phyloP scores from a whole-genome alignment of 768 basidiomycete genomes.

The Tricholoma bakamatsutake region DNA sequence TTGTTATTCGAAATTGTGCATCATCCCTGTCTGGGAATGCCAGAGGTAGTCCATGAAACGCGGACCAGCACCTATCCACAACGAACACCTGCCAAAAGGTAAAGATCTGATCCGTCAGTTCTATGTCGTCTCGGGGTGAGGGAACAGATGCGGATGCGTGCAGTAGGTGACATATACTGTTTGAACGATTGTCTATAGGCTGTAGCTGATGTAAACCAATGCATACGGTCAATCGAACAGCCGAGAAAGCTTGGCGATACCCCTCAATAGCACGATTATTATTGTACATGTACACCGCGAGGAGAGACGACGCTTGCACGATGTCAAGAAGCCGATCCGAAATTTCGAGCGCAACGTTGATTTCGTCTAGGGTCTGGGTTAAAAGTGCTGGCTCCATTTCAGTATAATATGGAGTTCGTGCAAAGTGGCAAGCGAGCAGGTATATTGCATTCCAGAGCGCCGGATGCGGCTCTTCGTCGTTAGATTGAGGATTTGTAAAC shows the following conservation, averaged over 20 bases:
- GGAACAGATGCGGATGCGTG: conserved; percentile 22
- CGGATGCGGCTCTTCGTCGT: conserved; percentile 39
- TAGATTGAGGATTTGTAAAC: conserved; percentile 27
- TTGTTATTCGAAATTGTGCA: conserved; percentile 43
- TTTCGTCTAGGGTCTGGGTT: conserved; percentile 41
- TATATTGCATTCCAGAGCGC: conserved; percentile 58
- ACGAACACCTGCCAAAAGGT: conserved; percentile 61
- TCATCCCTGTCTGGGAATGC: conserved; percentile 47
- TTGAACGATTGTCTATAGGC: conserved; percentile 14
- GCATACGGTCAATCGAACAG: conserved; percentile 55
- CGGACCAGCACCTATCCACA: conserved; percentile 57
- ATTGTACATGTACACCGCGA: conserved; percentile 56
- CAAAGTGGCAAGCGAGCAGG: conserved; percentile 53
- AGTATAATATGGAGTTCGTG: conserved; percentile 33
- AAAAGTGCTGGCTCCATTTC: conserved; percentile 45
- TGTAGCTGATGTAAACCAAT: conserved; percentile 54
- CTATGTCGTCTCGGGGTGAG: conserved; percentile 32
- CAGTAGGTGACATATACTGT: conserved; percentile 7
- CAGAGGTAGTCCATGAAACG: conserved; percentile 46
- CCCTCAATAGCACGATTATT: conserved; percentile 53
- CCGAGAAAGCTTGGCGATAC: conserved; percentile 54
- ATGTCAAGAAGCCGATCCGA: conserved; percentile 53
- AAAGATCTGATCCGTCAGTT: conserved; percentile 41
- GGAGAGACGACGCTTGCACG: conserved; percentile 54
- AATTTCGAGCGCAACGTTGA: conserved; percentile 46